phyloP scores from a whole-genome alignment of 306 rosid genomes.

The Rosa lucieae region DNA sequence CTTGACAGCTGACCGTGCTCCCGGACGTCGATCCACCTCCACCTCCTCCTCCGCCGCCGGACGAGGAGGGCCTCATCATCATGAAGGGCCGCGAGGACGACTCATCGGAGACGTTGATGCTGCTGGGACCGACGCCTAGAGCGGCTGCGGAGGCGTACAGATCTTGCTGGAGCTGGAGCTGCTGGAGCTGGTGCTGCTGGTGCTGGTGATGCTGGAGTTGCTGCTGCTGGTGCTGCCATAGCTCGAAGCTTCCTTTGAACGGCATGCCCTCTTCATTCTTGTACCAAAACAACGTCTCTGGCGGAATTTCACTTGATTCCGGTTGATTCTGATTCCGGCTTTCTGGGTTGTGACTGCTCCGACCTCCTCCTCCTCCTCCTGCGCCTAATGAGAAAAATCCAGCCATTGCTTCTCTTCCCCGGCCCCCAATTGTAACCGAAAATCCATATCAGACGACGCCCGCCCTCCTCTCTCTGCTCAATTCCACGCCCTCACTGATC shows the following conservation, averaged over 20 bases:
- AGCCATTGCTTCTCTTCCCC: conserved; percentile 64
- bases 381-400: conserved; percentile 87
- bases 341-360: conserved; percentile 20
- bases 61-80: conserved; percentile 39
- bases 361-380: conserved; percentile 28
- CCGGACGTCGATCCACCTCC: conserved; percentile 21
- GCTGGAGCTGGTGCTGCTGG: conserved; percentile 18
- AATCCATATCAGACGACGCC: conserved; percentile 71
- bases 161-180: conserved; percentile 45
- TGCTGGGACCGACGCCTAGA: conserved; percentile 63
- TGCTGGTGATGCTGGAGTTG: conserved; percentile 35
- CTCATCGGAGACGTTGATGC: conserved; percentile 53
- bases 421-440: conserved; percentile 41
- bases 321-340: conserved; percentile 10
- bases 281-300: conserved; percentile 61
- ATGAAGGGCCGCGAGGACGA: conserved; percentile 60
- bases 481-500: conserved; percentile 5
- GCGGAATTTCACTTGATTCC: conserved; percentile 29
- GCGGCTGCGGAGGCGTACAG: conserved; percentile 58
- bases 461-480: conserved; percentile 19
- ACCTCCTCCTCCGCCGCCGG: conserved; percentile 27
- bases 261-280: conserved; percentile 43
- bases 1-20: conserved; percentile 64
- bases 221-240: conserved; percentile 63
- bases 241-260: conserved; percentile 63